Evolutionary conservation across 108 stramenopile species (phyloP), one percentile per base, ranked within the genome.

Genomic region (Cyclotella cryptica): DNA sequence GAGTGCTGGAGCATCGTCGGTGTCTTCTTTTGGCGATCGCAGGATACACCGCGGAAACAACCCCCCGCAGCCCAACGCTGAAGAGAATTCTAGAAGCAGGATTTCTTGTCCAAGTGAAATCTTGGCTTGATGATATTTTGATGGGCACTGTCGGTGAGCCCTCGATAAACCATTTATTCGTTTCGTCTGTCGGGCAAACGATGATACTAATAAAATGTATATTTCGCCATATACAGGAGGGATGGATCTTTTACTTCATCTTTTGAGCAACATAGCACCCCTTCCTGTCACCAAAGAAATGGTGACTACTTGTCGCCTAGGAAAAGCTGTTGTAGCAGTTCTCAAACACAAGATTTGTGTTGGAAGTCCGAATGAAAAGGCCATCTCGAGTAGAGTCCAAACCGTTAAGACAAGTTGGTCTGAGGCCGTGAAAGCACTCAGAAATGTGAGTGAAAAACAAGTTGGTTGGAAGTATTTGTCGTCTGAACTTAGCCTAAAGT

Each of bases 91-190:
- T 96, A 3, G 73, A 76, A 51, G 69, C 82, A 39, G 94, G 91
- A 21, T 88, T 90, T 53, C 78, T 96, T 49, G 69, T 74, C 0
- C 57, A 79, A 22, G 77, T 90, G 15, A 93, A 90, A 69, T 47
- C 66, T n/a, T 96, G 94, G 94, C 67, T 93, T 28, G 92, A 90
- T 68, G 92, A 96, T 68, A 88, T 92, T 69, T 64, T 93, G 67
- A 81, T 53, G 42, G 85, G 89, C 27, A 69, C 66, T 11, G 77
- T 94, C 52, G 90, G 89, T 90, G 41, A 85, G 88, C 80, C 39
- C 11, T 59, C 39, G 39, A 29, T 29, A 42, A 28, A 28, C 27
- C 15, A 61, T n/a, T n/a, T 64, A 1, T 0, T 1, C 15, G 40
- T 72, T 11, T 9, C 27, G 2, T 21, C 26, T 62, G 39, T 65